Evolutionary conservation across 768 basidiomycete genomes (phyloP).

Genomic region (Lactifluus echinatus): DNA sequence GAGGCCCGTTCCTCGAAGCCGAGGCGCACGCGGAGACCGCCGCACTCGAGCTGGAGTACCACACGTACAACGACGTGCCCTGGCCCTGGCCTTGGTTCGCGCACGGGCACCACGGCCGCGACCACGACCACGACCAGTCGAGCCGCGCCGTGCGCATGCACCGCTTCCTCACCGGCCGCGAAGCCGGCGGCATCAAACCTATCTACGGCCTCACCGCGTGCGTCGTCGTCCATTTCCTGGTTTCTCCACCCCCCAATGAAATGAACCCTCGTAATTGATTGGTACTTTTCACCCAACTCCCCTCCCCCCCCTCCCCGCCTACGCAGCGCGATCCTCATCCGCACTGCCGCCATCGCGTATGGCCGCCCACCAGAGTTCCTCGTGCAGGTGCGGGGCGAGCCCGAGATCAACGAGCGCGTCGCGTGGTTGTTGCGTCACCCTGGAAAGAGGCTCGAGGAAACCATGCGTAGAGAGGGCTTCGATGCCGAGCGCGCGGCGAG

Average conservation of each 20-base stretch:
- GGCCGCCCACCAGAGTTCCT: slow-evolving; percentile 38
- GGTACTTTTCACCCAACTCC: too few relatives aligned
- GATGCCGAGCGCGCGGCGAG: slow-evolving; percentile 21
- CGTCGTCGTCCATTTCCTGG: slow-evolving; percentile 24
- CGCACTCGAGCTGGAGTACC: slow-evolving; percentile 46
- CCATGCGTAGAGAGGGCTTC: slow-evolving; percentile 23
- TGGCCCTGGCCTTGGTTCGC: slow-evolving; percentile 35
- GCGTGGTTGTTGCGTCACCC: slow-evolving; percentile 32
- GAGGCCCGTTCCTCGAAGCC: slow-evolving; percentile 31
- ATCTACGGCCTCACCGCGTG: slow-evolving; percentile 84
- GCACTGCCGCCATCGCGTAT: slow-evolving; percentile 42
- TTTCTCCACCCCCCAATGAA: neutral
- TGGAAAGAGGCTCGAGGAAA: slow-evolving; percentile 22
- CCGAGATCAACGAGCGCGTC: slow-evolving; percentile 34
- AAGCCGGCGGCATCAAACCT: slow-evolving; percentile 80
- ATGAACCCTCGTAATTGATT: too few relatives aligned
- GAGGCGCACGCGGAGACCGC: slow-evolving; percentile 35
- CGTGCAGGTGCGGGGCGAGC: slow-evolving; percentile 36
- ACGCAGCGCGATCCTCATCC: slow-evolving; percentile 43
- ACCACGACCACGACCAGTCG: neutral
- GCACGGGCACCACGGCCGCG: too few relatives aligned
- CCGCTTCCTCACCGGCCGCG: slow-evolving; percentile 78
- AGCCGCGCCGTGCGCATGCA: slow-evolving; percentile 45
- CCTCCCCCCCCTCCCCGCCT: neutral
- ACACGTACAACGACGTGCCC: slow-evolving; percentile 50